Evolutionary conservation across 2,329 filamentous ascomycete genomes (phyloP).

Genomic region (Trichoderma semiorbis): DNA sequence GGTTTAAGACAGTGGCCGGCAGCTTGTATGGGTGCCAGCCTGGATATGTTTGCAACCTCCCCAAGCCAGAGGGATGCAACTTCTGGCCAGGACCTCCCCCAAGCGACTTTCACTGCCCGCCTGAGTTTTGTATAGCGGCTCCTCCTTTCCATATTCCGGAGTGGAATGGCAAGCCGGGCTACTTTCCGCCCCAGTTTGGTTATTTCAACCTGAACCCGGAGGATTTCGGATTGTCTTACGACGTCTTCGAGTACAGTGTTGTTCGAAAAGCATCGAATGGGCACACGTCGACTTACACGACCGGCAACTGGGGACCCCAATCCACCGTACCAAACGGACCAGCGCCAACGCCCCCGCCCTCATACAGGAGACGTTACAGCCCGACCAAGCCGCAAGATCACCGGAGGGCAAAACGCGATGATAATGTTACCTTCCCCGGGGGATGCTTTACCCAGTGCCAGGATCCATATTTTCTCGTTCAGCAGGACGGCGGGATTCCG

Average conservation of each 20-base stretch:
- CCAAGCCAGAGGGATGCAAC: constrained; percentile 48
- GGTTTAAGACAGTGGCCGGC: constrained; percentile 37
- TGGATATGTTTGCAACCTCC: constrained; percentile 51
- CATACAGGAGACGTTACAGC: background rate
- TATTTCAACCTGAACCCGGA: constrained; percentile 64
- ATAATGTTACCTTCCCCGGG: constrained; percentile 36
- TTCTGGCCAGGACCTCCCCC: constrained; percentile 48
- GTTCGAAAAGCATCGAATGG: constrained; percentile 36
- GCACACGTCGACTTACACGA: constrained; percentile 44
- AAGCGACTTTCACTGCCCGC: constrained; percentile 46
- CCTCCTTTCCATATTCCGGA: constrained; percentile 34
- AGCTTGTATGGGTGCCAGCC: constrained; percentile 53
- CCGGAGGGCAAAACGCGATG: constrained; percentile 39
- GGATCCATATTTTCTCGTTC: constrained; percentile 44
- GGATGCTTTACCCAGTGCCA: constrained; percentile 55
- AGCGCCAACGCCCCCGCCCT: constrained; percentile 20
- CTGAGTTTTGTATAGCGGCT: constrained; percentile 42
- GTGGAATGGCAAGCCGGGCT: constrained; percentile 48
- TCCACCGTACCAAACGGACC: constrained; percentile 39
- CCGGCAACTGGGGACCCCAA: constrained; percentile 55
- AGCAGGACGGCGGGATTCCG: constrained; percentile 44
- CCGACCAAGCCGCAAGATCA: constrained; percentile 18
- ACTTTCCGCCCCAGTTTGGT: constrained; percentile 47
- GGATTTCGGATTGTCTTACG: constrained; percentile 60
- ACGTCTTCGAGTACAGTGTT: constrained; percentile 53